Percentiles rank a stretch among this genome's conserved stretches.
These are phyloP conservation scores for Phaseolus coccineus DNA, from an alignment of 331 rosid species.

Conservation along the genomic window DNA sequence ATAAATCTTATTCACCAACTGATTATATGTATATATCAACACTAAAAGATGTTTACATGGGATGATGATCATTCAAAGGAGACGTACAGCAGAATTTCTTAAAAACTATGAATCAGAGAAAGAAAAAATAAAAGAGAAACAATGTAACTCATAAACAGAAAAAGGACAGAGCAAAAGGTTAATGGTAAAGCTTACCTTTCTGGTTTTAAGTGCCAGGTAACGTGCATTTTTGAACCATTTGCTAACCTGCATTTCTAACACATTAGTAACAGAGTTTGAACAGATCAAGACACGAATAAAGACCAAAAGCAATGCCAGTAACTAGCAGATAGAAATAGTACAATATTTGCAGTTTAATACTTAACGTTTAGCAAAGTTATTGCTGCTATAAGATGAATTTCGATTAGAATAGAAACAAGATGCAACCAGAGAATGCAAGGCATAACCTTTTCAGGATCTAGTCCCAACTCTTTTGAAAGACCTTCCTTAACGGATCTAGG, in stretches of 20 bases:
- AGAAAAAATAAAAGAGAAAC: background rate
- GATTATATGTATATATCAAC: background rate
- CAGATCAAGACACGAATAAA: background rate
- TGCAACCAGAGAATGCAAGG: background rate
- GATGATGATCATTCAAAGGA: background rate
- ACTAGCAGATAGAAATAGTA: background rate
- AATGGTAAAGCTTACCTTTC: constrained; percentile 60
- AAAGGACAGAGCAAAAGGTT: constrained; percentile 13
- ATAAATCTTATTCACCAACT: background rate
- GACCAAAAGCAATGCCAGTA: constrained; percentile 28
- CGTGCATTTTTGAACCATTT: constrained; percentile 97
- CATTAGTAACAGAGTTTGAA: constrained; percentile 29
- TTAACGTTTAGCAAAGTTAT: background rate
- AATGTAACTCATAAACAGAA: background rate
- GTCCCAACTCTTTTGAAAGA: constrained; percentile 80
- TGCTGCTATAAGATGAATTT: background rate
- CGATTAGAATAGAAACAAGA: constrained; percentile 27
- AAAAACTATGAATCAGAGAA: background rate
- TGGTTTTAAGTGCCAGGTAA: constrained; percentile 72
- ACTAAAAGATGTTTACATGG: constrained; percentile 19
- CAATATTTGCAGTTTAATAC: constrained; percentile 27
- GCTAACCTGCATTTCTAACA: constrained; percentile 65
- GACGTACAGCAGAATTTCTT: background rate
- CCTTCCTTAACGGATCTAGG: constrained; percentile 64
- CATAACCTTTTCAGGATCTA: constrained; percentile 74